Percentiles rank a stretch among this genome's conserved stretches.
phyloP scores from a whole-genome alignment of 169 alveolate genomes.

The Cryptosporidium felis region DNA sequence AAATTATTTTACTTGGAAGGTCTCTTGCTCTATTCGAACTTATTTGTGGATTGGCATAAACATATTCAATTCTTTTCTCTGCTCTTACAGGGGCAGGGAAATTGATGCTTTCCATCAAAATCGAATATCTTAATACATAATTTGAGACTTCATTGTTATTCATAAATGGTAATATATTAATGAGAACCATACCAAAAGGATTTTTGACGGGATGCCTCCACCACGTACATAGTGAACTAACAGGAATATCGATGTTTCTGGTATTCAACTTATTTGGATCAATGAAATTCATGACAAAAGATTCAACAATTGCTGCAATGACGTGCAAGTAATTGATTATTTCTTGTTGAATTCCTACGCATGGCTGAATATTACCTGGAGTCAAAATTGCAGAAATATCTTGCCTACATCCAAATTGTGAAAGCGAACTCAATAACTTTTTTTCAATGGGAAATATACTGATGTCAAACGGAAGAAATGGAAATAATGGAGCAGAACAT shows the following conservation, averaged over 20 bases:
- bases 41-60: conserved; percentile 32
- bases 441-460: conserved; percentile 45
- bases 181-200: conserved; percentile 6
- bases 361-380: background rate
- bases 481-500: conserved; percentile 52
- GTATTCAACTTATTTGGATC: conserved; percentile 2
- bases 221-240: conserved; percentile 32
- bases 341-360: conserved; percentile 29
- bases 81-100: conserved; percentile 43
- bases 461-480: conserved; percentile 41
- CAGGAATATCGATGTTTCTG: conserved; percentile 1
- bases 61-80: conserved; percentile 37
- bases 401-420: conserved; percentile 11
- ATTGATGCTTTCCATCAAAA: conserved; percentile 34
- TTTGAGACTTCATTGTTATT: conserved; percentile 4
- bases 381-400: background rate
- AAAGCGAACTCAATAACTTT: background rate
- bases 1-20: conserved; percentile 16
- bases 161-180: conserved; percentile 35
- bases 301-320: conserved; percentile 47
- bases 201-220: conserved; percentile 51
- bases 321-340: conserved; percentile 45
- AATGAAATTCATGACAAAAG: background rate
- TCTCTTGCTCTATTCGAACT: conserved; percentile 46
- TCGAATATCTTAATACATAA: conserved; percentile 7